Conservation (phyloP, 305 asterid species). For the Solanum chacoense region DNA sequence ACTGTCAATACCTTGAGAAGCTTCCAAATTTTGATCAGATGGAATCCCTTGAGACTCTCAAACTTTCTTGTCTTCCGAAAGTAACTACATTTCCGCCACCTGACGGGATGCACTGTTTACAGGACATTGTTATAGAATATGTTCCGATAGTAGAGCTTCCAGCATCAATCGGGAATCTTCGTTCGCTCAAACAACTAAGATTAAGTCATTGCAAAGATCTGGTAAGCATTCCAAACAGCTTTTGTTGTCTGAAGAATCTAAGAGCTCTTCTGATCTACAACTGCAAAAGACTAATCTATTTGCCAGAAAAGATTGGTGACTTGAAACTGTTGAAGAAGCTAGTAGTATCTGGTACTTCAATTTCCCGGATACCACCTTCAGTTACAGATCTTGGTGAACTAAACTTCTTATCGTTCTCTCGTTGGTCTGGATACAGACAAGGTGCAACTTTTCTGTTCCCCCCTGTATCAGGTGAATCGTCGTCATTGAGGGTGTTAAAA, state of each 20-base stretch:
- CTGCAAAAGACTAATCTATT: not conserved
- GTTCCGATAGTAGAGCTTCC: not conserved
- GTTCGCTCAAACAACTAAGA: not conserved
- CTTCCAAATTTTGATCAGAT: not conserved
- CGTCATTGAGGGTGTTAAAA: not conserved
- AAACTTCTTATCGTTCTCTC: not conserved
- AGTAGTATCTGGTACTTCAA: not conserved
- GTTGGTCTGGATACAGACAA: not conserved
- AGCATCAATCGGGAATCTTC: not conserved
- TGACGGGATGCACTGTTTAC: not conserved
- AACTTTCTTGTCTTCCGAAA: not conserved
- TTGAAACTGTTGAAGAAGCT: not conserved
- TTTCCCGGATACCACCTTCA: not conserved
- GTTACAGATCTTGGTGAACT: not conserved
- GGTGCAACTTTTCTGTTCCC: slow-evolving; percentile 3
- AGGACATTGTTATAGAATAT: not conserved
- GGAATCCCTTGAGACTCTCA: slow-evolving; percentile 2
- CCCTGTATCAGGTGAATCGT: not conserved
- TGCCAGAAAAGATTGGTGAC: not conserved
- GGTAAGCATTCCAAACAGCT: not conserved
- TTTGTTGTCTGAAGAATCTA: not conserved
- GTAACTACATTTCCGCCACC: not conserved
- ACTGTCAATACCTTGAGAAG: not conserved
- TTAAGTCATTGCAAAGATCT: not conserved
- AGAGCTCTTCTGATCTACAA: not conserved